Evolutionary conservation across 2,329 filamentous ascomycete genomes (phyloP).

Genomic region (Pseudogymnoascus destructans): DNA sequence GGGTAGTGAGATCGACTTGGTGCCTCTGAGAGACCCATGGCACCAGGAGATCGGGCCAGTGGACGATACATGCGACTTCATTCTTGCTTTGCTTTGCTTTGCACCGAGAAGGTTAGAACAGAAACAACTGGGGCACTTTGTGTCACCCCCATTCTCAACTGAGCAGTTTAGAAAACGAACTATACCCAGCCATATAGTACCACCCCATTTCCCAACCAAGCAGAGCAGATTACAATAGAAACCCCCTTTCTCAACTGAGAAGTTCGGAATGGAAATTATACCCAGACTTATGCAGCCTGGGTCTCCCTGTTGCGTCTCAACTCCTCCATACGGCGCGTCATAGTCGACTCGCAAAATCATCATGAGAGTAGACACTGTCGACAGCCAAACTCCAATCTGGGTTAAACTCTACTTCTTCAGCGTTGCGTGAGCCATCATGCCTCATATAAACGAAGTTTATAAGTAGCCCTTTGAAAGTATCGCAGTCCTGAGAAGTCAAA

Average conservation of each 20-base stretch:
- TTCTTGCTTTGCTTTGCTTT: no score
- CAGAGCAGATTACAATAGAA: no score
- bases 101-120: neutral
- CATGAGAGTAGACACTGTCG: neutral
- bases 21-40: neutral
- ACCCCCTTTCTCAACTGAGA: no score
- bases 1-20: neutral
- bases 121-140: neutral
- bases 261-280: no score
- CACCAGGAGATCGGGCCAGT: neutral
- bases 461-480: no score
- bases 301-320: neutral
- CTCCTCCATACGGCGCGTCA: neutral
- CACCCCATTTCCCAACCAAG: no score
- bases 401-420: neutral
- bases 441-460: no score
- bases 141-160: no score
- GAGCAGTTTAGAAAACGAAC: no score
- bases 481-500: no score
- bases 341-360: neutral
- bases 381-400: neutral
- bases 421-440: neutral
- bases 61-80: neutral
- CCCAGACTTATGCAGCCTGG: neutral
- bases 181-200: no score